Evolutionary conservation across 2,329 filamentous ascomycete species (phyloP).

Genomic region (Ceratocystis ficicola): DNA sequence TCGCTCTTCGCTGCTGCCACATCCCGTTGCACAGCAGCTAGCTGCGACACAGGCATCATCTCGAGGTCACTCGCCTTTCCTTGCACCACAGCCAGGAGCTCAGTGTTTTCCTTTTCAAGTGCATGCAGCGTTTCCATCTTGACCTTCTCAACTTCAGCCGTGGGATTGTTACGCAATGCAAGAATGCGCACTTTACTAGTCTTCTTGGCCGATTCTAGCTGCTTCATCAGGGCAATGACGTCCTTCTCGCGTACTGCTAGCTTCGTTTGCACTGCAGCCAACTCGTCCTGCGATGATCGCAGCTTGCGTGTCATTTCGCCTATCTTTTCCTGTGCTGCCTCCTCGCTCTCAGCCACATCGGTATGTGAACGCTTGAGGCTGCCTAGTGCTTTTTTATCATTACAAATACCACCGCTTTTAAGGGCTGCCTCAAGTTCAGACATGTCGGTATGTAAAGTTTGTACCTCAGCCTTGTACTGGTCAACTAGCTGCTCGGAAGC

Average conservation of each 20-base stretch:
- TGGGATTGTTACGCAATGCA: slow-evolving; percentile 83
- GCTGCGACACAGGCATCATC: slow-evolving; percentile 62
- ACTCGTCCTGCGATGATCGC: slow-evolving; percentile 67
- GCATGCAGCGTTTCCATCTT: slow-evolving; percentile 68
- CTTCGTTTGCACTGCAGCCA: slow-evolving; percentile 56
- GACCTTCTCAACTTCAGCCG: slow-evolving; percentile 69
- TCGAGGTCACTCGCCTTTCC: slow-evolving; percentile 38
- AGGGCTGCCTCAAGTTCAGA: slow-evolving; percentile 44
- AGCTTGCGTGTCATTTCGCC: slow-evolving; percentile 81
- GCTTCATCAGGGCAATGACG: slow-evolving; percentile 56
- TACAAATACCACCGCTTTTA: slow-evolving; percentile 26
- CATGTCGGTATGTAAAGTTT: slow-evolving; percentile 63
- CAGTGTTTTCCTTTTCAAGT: slow-evolving; percentile 70
- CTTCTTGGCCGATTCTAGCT: slow-evolving; percentile 54
- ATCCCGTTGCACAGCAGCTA: slow-evolving; percentile 64
- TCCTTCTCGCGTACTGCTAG: slow-evolving; percentile 63
- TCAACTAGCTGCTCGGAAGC: slow-evolving; percentile 80
- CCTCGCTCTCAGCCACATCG: slow-evolving; percentile 42
- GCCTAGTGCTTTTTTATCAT: slow-evolving; percentile 31
- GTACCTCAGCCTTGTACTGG: slow-evolving; percentile 70
- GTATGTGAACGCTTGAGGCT: slow-evolving; percentile 50
- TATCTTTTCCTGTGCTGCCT: slow-evolving; percentile 54
- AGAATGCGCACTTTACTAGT: slow-evolving; percentile 70
- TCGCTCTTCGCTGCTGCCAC: slow-evolving; percentile 59
- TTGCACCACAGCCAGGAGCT: slow-evolving; percentile 62